Evolutionary conservation across 306 rosid genomes (phyloP).

Genomic region (Dryas drummondii): DNA sequence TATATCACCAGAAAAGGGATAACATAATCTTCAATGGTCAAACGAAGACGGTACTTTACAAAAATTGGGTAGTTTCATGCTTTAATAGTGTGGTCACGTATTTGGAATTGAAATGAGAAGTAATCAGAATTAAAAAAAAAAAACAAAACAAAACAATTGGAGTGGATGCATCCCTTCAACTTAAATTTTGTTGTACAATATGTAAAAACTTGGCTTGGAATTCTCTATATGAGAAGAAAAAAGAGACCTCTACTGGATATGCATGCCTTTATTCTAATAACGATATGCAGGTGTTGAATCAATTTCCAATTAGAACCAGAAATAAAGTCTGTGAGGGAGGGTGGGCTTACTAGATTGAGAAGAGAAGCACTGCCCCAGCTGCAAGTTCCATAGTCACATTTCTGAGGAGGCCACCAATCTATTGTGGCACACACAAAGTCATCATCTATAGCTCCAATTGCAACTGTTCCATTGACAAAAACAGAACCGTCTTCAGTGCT

Average conservation of each 20-base stretch:
- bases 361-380: constrained; percentile 76
- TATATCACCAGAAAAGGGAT: neutral
- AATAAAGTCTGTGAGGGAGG: neutral
- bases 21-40: neutral
- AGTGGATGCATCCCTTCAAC: too few relatives aligned
- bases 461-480: constrained; percentile 39
- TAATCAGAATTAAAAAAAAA: too few relatives aligned
- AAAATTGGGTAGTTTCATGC: neutral
- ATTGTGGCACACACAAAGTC: constrained; percentile 75
- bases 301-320: neutral
- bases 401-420: constrained; percentile 91
- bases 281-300: too few relatives aligned
- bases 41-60: neutral
- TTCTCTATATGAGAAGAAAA: neutral
- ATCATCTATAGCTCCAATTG: constrained; percentile 51
- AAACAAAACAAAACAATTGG: too few relatives aligned
- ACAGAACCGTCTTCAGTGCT: constrained; percentile 33
- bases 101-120: too few relatives aligned
- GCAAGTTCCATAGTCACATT: constrained; percentile 72
- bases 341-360: constrained; percentile 53
- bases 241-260: neutral
- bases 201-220: too few relatives aligned
- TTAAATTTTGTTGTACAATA: too few relatives aligned
- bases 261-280: too few relatives aligned
- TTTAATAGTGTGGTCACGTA: too few relatives aligned